phyloP scores from a whole-genome alignment of 2,329 filamentous ascomycete genomes.

The Fusarium nurragi region DNA sequence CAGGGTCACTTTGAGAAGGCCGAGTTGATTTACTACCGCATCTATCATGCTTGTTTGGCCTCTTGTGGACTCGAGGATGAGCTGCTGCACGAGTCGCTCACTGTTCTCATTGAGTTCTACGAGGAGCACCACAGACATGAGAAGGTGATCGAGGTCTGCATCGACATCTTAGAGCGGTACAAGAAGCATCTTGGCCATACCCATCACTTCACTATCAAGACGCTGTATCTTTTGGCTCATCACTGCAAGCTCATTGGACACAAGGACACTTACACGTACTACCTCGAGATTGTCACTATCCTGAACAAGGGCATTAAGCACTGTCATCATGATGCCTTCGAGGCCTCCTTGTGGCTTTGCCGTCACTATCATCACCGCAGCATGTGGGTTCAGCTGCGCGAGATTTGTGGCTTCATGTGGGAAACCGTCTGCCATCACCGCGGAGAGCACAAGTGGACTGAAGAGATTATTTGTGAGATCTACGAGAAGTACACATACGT shows the following conservation, averaged over 20 bases:
- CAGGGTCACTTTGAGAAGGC: conserved; percentile 51
- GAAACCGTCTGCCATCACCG: conserved; percentile 51
- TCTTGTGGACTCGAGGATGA: conserved; percentile 47
- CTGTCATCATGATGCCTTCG: conserved; percentile 54
- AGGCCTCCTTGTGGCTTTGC: conserved; percentile 57
- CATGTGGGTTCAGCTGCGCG: conserved; percentile 57
- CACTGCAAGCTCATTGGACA: conserved; percentile 42
- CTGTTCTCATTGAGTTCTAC: conserved; percentile 47
- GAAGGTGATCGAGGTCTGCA: conserved; percentile 50
- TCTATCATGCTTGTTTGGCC: conserved; percentile 49
- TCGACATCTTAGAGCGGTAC: conserved; percentile 49
- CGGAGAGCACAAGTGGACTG: conserved; percentile 50
- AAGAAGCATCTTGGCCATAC: conserved; percentile 35
- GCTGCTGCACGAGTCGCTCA: conserved; percentile 43
- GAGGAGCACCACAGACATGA: conserved; percentile 51
- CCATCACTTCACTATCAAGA: conserved; percentile 50
- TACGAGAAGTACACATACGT: conserved; percentile 58
- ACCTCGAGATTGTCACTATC: conserved; percentile 50
- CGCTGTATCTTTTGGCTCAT: conserved; percentile 44
- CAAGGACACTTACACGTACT: conserved; percentile 49
- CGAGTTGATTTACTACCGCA: conserved; percentile 50
- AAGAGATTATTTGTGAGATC: conserved; percentile 53
- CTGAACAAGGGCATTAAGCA: conserved; percentile 47
- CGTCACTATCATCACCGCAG: conserved; percentile 56
- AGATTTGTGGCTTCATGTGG: conserved; percentile 59